These are phyloP conservation scores for Ceratocystis papillata DNA, from an alignment of 2,329 filamentous ascomycete genomes.

Conservation along the genomic window DNA sequence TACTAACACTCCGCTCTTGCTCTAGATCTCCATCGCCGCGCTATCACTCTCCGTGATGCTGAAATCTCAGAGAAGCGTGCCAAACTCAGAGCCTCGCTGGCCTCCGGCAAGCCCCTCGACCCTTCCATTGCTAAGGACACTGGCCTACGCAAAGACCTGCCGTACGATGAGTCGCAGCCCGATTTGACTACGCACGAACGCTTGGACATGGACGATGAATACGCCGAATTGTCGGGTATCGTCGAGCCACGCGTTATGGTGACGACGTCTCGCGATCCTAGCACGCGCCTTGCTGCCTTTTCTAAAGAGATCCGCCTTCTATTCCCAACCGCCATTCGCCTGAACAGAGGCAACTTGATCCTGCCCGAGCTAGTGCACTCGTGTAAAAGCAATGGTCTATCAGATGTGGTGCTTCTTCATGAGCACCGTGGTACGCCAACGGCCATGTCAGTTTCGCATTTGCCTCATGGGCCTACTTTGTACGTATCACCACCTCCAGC, in stretches of 20 bases:
- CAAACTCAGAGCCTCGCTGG: conserved; percentile 73
- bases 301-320: conserved; percentile 82
- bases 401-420: conserved; percentile 77
- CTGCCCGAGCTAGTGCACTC: conserved; percentile 74
- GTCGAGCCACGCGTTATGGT: conserved; percentile 77
- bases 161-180: conserved; percentile 76
- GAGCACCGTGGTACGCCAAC: conserved; percentile 90
- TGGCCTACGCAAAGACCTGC: conserved; percentile 71
- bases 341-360: conserved; percentile 87
- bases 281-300: conserved; percentile 73
- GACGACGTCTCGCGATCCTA: conserved; percentile 82
- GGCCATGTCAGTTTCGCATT: conserved; percentile 74
- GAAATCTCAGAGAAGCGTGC: conserved; percentile 87
- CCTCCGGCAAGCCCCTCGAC: conserved; percentile 77
- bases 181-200: conserved; percentile 58
- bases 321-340: conserved; percentile 70
- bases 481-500: conserved; percentile 36
- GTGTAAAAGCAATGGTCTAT: conserved; percentile 67
- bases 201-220: conserved; percentile 77
- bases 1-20: neutral
- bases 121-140: conserved; percentile 78
- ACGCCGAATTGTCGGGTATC: conserved; percentile 79
- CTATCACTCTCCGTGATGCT: conserved; percentile 76
- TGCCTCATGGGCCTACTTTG: conserved; percentile 69
- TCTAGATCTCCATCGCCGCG: conserved; percentile 68